These are phyloP conservation scores for Blastocystis hominis DNA, from an alignment of 352 stramenopile species.

Conservation along the genomic window DNA sequence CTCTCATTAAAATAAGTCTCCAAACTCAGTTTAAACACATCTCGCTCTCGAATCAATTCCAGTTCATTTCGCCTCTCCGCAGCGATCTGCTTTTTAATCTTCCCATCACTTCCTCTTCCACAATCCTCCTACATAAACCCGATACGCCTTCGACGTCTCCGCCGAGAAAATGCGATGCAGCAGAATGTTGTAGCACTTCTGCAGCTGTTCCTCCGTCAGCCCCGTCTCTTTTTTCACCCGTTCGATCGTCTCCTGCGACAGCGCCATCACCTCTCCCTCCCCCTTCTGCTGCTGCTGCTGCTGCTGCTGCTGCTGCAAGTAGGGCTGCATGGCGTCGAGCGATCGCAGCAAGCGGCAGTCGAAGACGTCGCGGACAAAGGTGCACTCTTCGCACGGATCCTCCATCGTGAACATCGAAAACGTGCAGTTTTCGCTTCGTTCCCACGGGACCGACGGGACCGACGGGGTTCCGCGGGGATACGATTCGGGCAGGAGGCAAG, in stretches of 20 bases:
- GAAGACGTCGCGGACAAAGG: slow-evolving; percentile 22
- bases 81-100: slow-evolving; percentile 19
- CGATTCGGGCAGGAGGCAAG: neutral
- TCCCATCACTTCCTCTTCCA: neutral
- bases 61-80: neutral
- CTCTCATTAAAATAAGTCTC: neutral
- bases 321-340: neutral
- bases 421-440: neutral
- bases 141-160: neutral
- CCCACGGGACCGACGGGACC: neutral
- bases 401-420: slow-evolving; percentile 37
- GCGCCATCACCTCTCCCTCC: neutral
- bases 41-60: slow-evolving; percentile 13
- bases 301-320: neutral
- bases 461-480: neutral
- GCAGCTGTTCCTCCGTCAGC: neutral
- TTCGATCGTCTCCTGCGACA: neutral
- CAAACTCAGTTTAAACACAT: neutral
- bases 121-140: neutral
- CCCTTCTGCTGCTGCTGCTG: too few relatives aligned
- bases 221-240: neutral
- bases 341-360: slow-evolving; percentile 12
- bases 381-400: slow-evolving; percentile 33
- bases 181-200: slow-evolving; percentile 47
- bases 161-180: neutral